Conservation (phyloP, 2,329 filamentous ascomycete species). For the Stenocarpella maydis region DNA sequence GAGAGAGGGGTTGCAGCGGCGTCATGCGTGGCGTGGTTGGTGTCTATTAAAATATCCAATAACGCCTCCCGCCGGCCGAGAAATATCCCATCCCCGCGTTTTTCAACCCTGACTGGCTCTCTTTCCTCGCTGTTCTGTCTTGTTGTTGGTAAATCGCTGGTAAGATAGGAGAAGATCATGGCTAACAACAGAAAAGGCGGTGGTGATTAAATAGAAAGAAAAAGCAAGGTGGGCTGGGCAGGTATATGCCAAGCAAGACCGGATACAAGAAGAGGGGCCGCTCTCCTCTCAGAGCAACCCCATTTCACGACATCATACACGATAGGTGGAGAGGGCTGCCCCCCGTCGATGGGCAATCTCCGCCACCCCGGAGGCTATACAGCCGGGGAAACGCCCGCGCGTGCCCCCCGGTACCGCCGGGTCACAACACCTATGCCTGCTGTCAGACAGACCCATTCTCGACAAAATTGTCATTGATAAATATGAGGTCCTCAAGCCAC, state of each 20-base stretch:
- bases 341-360: background rate
- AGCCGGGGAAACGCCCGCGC: background rate
- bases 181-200: too few relatives aligned
- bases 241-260: slow-evolving; percentile 13
- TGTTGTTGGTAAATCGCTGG: background rate
- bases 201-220: background rate
- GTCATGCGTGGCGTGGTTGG: background rate
- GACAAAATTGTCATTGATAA: slow-evolving; percentile 34
- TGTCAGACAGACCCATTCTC: slow-evolving; percentile 29
- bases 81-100: background rate
- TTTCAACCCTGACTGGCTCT: background rate
- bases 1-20: too few relatives aligned
- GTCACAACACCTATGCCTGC: background rate
- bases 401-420: background rate
- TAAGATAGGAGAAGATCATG: background rate
- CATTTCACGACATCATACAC: slow-evolving; percentile 6
- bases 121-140: background rate
- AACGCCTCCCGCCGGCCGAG: slow-evolving; percentile 21
- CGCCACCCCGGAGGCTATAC: background rate
- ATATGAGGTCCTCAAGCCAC: slow-evolving; percentile 34
- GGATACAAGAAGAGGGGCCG: slow-evolving; percentile 17
- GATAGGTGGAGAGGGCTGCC: background rate
- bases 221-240: background rate
- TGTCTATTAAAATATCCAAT: slow-evolving; percentile 17
- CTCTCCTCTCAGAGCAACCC: background rate